A percentile compares a stretch with the other conserved stretches of the same genome.
phyloP scores from a whole-genome alignment of 805 yeast genomes.

The Starmerella sp. region DNA sequence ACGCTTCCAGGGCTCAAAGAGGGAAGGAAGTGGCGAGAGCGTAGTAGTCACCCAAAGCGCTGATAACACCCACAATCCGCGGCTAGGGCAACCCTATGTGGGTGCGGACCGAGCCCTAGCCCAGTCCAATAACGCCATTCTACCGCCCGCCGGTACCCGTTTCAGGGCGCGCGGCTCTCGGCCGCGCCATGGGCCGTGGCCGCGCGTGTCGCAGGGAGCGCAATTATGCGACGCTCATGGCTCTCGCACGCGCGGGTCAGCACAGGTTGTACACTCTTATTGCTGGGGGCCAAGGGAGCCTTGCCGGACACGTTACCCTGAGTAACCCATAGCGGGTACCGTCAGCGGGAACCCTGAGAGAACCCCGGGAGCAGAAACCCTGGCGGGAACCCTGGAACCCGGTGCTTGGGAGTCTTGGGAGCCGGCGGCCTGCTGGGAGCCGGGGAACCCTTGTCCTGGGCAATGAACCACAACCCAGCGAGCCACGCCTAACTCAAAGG shows the following conservation, averaged over 20 bases:
- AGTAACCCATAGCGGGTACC: neutral
- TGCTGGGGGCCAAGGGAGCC: no score
- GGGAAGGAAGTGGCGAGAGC: neutral
- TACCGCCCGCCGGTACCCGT: neutral
- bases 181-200: neutral
- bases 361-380: neutral
- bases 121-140: slow-evolving; percentile 1
- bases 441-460: neutral
- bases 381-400: no score
- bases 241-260: no score
- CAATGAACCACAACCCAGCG: neutral
- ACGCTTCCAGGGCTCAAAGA: neutral
- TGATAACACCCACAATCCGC: neutral
- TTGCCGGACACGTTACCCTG: neutral
- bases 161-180: no score
- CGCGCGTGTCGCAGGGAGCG: neutral
- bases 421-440: no score
- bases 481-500: no score
- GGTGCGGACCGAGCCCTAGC: neutral
- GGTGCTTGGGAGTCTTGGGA: no score
- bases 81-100: slow-evolving; percentile 1
- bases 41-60: neutral
- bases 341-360: neutral
- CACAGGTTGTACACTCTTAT: no score
- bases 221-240: no score